Conservation (phyloP, 805 yeast species). For the Wickerhamomyces rabaulensis region DNA sequence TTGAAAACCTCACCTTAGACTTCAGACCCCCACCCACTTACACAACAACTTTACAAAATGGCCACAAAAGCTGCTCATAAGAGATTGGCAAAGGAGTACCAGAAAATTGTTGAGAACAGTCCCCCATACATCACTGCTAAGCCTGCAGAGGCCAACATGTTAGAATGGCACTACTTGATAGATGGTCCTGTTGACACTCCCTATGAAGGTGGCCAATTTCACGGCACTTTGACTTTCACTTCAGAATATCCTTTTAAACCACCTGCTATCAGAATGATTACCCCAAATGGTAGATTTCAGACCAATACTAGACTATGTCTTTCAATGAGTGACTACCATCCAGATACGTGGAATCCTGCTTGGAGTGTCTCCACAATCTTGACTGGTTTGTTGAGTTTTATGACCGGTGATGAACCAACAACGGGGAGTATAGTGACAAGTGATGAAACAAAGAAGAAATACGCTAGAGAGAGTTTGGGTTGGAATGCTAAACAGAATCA, state of each 20-base stretch:
- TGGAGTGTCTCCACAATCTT: constrained; percentile 91
- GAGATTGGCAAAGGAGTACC: constrained; percentile 73
- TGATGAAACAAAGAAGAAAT: constrained; percentile 46
- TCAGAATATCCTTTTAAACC: constrained; percentile 88
- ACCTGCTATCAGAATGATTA: constrained; percentile 81
- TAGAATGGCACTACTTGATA: constrained; percentile 91
- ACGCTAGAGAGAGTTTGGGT: constrained; percentile 54
- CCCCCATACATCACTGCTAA: constrained; percentile 81
- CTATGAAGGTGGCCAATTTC: constrained; percentile 81
- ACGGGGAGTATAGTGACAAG: constrained; percentile 76
- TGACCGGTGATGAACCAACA: constrained; percentile 83
- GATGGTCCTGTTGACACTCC: constrained; percentile 92
- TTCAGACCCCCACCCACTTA: too few relatives aligned
- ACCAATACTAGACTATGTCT: constrained; percentile 79
- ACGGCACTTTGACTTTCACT: constrained; percentile 82
- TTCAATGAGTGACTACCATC: constrained; percentile 93
- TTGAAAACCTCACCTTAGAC: too few relatives aligned
- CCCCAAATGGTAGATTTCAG: constrained; percentile 86
- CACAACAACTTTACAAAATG: constrained; percentile 29
- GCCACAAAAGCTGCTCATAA: constrained; percentile 41
- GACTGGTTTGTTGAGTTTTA: constrained; percentile 82
- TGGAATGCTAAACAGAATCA: constrained; percentile 56
- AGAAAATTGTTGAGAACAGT: constrained; percentile 68
- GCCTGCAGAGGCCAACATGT: constrained; percentile 81
- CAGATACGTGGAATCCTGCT: constrained; percentile 94